Percentiles rank a stretch among this genome's conserved stretches.
These are phyloP conservation scores for Pyrenophora seminiperda DNA, from an alignment of 2,329 filamentous ascomycete genomes.

Conservation along the genomic window DNA sequence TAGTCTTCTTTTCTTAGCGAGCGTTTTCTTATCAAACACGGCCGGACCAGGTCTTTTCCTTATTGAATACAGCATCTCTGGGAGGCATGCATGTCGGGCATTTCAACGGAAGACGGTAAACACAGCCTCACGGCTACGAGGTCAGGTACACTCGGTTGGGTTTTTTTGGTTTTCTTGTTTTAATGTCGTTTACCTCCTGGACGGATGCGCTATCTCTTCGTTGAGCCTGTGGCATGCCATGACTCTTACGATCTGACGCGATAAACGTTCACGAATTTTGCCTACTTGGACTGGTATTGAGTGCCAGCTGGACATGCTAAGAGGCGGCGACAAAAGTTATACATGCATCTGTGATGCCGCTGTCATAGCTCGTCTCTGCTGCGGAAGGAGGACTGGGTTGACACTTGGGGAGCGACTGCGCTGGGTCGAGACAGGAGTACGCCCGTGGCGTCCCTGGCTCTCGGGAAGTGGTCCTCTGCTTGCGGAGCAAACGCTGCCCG, in stretches of 20 bases:
- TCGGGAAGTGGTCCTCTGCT: constrained; percentile 45
- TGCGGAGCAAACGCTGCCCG: constrained; percentile 44
- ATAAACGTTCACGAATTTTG: constrained; percentile 32
- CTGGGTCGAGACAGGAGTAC: constrained; percentile 37
- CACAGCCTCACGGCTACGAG: constrained; percentile 53
- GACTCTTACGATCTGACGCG: constrained; percentile 39
- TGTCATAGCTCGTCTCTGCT: constrained; percentile 42
- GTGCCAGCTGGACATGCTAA: constrained; percentile 46
- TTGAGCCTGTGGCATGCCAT: constrained; percentile 46
- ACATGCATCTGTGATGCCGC: constrained; percentile 48
- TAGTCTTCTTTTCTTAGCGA: constrained; percentile 51
- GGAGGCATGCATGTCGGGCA: constrained; percentile 53
- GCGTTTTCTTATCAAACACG: constrained; percentile 44
- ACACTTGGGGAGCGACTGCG: constrained; percentile 10
- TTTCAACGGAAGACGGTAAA: constrained; percentile 48
- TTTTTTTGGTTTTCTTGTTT: constrained; percentile 47
- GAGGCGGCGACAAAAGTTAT: constrained; percentile 48
- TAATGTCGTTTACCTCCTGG: constrained; percentile 47
- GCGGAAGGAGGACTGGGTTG: constrained; percentile 24
- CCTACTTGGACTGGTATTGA: constrained; percentile 47
- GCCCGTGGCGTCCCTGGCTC: constrained; percentile 40
- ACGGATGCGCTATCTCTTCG: constrained; percentile 43
- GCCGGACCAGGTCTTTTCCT: constrained; percentile 48
- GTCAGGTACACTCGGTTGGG: constrained; percentile 46
- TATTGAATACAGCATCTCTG: constrained; percentile 50